A percentile compares a stretch with the other conserved stretches of the same genome.
These are phyloP conservation scores for Polychytrium aggregatum DNA, from an alignment of 192 early-diverging fungal genomes.

Conservation along the genomic window DNA sequence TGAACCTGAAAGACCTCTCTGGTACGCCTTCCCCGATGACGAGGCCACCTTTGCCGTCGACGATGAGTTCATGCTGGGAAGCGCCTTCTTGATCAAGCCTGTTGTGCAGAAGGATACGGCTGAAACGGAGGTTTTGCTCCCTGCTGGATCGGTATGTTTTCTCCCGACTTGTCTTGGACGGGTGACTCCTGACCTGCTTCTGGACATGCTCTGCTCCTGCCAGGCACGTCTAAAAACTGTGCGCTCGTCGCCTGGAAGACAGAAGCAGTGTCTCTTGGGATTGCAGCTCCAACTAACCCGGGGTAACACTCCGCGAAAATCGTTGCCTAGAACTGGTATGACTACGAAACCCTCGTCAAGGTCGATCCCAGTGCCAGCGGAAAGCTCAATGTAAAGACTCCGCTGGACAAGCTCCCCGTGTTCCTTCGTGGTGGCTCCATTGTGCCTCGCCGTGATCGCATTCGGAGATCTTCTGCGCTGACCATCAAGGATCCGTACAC, in stretches of 20 bases:
- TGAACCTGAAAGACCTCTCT: constrained; percentile 78
- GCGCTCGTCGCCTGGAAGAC: too few species aligned
- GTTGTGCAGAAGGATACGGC: constrained; percentile 47
- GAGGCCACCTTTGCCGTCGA: constrained; percentile 68
- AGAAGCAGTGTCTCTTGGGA: constrained; percentile 1
- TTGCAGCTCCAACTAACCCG: neutral
- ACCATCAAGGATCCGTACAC: constrained; percentile 87
- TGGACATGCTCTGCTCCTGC: too few species aligned
- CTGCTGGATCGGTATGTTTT: constrained; percentile 50
- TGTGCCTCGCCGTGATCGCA: constrained; percentile 71
- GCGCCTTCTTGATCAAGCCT: constrained; percentile 61
- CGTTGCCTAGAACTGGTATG: constrained; percentile 50
- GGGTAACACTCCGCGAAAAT: constrained; percentile 6
- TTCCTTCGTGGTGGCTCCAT: constrained; percentile 87
- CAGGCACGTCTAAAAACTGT: too few species aligned
- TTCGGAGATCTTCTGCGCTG: constrained; percentile 65
- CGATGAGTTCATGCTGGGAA: constrained; percentile 84
- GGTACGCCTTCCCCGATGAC: constrained; percentile 76
- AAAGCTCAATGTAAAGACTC: constrained; percentile 44
- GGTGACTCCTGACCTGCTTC: too few species aligned
- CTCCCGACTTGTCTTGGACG: too few species aligned
- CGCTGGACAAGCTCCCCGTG: constrained; percentile 69
- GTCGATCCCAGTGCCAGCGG: constrained; percentile 5
- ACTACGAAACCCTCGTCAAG: constrained; percentile 41
- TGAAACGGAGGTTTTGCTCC: constrained; percentile 59